Conservation (phyloP, 768 basidiomycete genomes). For the Leccinum olivaceopallidum region DNA sequence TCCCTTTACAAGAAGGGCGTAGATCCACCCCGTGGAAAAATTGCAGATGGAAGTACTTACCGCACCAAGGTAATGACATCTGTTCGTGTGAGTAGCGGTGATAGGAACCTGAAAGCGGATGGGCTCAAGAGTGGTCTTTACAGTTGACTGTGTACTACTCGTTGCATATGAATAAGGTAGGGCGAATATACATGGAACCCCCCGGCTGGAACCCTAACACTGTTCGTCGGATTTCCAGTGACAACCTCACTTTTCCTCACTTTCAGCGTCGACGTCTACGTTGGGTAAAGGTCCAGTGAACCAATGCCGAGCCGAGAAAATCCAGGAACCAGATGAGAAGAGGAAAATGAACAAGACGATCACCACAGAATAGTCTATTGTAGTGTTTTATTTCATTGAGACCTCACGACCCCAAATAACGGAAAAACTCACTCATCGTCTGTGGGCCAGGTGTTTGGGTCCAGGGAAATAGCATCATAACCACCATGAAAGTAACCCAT, state of each 20-base stretch:
- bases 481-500: slow-evolving; percentile 35
- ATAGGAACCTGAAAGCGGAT: slow-evolving; percentile 34
- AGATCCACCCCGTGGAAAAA: slow-evolving; percentile 64
- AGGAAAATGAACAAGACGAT: slow-evolving; percentile 33
- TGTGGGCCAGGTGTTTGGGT: slow-evolving; percentile 17
- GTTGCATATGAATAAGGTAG: not conserved
- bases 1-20: slow-evolving; percentile 71
- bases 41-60: slow-evolving; percentile 55
- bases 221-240: slow-evolving; percentile 14
- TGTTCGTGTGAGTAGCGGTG: no score
- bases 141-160: not conserved
- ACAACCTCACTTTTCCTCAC: not conserved
- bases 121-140: slow-evolving; percentile 7
- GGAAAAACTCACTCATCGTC: slow-evolving; percentile 36
- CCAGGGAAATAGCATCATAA: slow-evolving; percentile 36
- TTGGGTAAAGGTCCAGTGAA: slow-evolving; percentile 35
- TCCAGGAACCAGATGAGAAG: slow-evolving; percentile 31
- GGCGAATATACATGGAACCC: not conserved
- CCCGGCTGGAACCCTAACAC: slow-evolving; percentile 14
- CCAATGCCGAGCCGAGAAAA: slow-evolving; percentile 35
- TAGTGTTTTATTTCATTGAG: not conserved
- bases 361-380: slow-evolving; percentile 25
- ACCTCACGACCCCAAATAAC: not conserved
- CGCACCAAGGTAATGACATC: slow-evolving; percentile 61
- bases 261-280: slow-evolving; percentile 9